These are phyloP conservation scores for Penicillium parvum DNA, from an alignment of 495 filamentous ascomycete species.

Conservation along the genomic window DNA sequence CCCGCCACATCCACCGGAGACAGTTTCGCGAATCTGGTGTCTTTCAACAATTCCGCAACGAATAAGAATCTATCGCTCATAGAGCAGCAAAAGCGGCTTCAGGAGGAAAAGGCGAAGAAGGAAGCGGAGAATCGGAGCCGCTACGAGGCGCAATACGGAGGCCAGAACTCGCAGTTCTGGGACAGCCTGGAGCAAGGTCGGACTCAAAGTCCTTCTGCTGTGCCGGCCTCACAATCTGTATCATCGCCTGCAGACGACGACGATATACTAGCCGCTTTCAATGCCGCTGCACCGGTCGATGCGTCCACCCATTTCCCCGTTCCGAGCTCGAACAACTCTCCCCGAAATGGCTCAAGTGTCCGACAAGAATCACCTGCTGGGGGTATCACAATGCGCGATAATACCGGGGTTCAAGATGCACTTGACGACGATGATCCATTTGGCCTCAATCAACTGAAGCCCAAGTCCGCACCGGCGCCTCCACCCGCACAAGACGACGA, in stretches of 20 bases:
- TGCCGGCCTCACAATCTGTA: slow-evolving; percentile 49
- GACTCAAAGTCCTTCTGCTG: slow-evolving; percentile 35
- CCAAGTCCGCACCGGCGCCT: slow-evolving; percentile 34
- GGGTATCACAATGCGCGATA: slow-evolving; percentile 21
- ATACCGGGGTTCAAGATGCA: slow-evolving; percentile 14
- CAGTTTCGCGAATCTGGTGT: slow-evolving; percentile 86
- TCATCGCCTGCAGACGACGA: slow-evolving; percentile 44
- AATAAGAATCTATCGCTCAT: slow-evolving; percentile 68
- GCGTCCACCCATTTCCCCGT: slow-evolving; percentile 56
- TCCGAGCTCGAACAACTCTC: slow-evolving; percentile 34
- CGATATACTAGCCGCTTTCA: slow-evolving; percentile 61
- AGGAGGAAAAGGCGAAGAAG: slow-evolving; percentile 71
- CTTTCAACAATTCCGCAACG: slow-evolving; percentile 62
- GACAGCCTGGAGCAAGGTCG: slow-evolving; percentile 55
- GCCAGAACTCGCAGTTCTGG: slow-evolving; percentile 60
- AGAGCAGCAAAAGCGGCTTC: slow-evolving; percentile 78
- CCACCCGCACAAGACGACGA: slow-evolving; percentile 49
- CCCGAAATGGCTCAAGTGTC: slow-evolving; percentile 17
- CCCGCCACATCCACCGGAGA: slow-evolving; percentile 63
- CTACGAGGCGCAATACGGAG: slow-evolving; percentile 71
- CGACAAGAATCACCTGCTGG: slow-evolving; percentile 17
- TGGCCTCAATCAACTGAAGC: slow-evolving; percentile 65
- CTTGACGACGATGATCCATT: slow-evolving; percentile 65
- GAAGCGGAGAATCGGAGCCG: slow-evolving; percentile 66
- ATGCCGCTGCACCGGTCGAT: slow-evolving; percentile 56